Percentiles rank a stretch among this genome's conserved stretches.
These are phyloP conservation scores for Microascus cirrosus DNA, from an alignment of 2,329 filamentous ascomycete genomes.

Conservation along the genomic window DNA sequence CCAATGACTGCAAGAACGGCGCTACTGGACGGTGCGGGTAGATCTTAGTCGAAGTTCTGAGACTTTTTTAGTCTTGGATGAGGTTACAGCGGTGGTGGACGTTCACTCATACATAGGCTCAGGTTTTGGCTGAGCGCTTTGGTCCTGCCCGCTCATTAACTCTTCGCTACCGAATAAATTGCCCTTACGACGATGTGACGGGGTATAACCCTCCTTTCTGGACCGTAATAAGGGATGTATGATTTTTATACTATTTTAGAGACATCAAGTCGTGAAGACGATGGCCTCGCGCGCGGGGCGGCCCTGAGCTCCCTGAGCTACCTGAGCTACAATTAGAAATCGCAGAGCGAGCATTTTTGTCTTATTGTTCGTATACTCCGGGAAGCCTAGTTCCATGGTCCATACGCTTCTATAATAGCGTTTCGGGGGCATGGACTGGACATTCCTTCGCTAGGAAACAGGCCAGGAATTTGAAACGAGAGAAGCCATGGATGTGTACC, in stretches of 20 bases:
- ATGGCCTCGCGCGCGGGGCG: no score
- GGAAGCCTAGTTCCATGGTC: no score
- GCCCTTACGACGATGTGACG: neutral
- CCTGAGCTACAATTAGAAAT: neutral
- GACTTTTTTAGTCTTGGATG: neutral
- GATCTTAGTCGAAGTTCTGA: neutral
- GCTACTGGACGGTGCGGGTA: neutral
- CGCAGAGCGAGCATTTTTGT: no score
- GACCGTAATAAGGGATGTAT: neutral
- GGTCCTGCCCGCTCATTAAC: neutral
- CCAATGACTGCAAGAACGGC: constrained; percentile 8
- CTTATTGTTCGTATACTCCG: no score
- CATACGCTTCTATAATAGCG: no score
- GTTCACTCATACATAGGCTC: neutral
- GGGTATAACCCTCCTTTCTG: neutral
- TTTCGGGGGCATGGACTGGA: no score
- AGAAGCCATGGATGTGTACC: no score
- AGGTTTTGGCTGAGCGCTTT: neutral
- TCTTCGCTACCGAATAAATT: neutral
- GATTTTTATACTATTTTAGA: neutral
- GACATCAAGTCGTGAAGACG: neutral
- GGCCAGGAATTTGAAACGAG: no score
- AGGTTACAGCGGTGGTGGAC: neutral
- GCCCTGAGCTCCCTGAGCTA: no score
- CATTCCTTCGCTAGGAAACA: no score